phyloP scores from a whole-genome alignment of 306 rosid genomes.

The Biancaea sappan region DNA sequence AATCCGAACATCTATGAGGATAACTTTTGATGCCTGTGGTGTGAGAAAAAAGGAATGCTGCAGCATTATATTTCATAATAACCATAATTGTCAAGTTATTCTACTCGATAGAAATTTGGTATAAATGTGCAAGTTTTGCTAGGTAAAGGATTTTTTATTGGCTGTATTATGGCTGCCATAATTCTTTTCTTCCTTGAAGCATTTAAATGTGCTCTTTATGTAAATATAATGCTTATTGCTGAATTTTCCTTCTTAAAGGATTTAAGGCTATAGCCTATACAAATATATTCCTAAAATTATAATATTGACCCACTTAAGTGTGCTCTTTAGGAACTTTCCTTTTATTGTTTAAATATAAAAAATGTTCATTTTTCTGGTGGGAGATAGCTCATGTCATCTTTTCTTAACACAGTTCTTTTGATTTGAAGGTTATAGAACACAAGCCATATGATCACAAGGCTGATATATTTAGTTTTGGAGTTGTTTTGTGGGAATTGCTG shows the following conservation, averaged over 20 bases:
- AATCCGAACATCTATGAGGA: background rate
- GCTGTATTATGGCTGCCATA: background rate
- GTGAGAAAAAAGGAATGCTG: slow-evolving; percentile 22
- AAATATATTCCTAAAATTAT: slow-evolving; percentile 1
- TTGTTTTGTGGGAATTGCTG: slow-evolving; percentile 91
- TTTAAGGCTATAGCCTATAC: slow-evolving; percentile 23
- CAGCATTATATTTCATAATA: slow-evolving; percentile 20
- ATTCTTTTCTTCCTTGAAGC: too few relatives aligned
- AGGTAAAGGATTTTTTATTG: background rate
- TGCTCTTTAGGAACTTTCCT: slow-evolving; percentile 1
- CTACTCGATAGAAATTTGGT: background rate
- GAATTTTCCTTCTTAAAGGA: slow-evolving; percentile 1
- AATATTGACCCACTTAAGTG: slow-evolving; percentile 8
- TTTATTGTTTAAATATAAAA: background rate
- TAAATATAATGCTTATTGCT: background rate
- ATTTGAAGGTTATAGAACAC: slow-evolving; percentile 97
- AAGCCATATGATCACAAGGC: slow-evolving; percentile 99
- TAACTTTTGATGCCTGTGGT: background rate
- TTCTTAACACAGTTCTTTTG: slow-evolving; percentile 60
- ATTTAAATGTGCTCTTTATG: too few relatives aligned
- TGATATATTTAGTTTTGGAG: slow-evolving; percentile 92
- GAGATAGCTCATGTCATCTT: slow-evolving; percentile 40
- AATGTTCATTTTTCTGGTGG: background rate
- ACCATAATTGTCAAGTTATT: background rate
- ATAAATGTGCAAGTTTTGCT: background rate